A percentile compares a stretch with the other conserved stretches of the same genome.
Evolutionary conservation across 2,329 filamentous ascomycete genomes (phyloP).

Genomic region (Fusarium devonianum): DNA sequence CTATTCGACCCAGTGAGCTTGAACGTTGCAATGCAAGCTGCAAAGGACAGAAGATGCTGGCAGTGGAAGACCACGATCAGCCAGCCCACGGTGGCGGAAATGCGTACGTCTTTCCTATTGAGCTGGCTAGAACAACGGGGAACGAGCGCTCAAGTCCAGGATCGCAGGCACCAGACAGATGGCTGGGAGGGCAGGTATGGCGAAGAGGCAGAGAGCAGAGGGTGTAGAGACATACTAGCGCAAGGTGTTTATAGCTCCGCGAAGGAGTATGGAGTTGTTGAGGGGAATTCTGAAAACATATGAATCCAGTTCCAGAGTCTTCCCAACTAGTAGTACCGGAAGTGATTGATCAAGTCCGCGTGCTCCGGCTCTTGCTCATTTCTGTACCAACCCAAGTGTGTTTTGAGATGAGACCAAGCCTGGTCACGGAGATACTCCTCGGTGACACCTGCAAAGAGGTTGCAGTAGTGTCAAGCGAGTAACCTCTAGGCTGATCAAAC

Average conservation of each 20-base stretch:
- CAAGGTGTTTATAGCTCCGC: slow-evolving; percentile 36
- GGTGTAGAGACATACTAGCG: slow-evolving; percentile 20
- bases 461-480: not conserved
- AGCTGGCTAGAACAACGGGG: slow-evolving; percentile 3
- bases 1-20: slow-evolving; percentile 15
- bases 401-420: slow-evolving; percentile 5
- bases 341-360: not conserved
- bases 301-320: slow-evolving; percentile 18
- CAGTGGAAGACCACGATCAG: slow-evolving; percentile 16
- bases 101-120: slow-evolving; percentile 4
- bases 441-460: not conserved
- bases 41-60: slow-evolving; percentile 32
- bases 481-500: slow-evolving; percentile 6
- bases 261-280: slow-evolving; percentile 32
- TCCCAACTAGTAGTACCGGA: not conserved
- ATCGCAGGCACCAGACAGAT: slow-evolving; percentile 18
- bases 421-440: slow-evolving; percentile 1
- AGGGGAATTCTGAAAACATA: slow-evolving; percentile 25
- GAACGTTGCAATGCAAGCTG: slow-evolving; percentile 36
- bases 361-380: not conserved
- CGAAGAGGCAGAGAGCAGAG: slow-evolving; percentile 5
- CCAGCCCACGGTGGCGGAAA: slow-evolving; percentile 18
- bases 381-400: too few relatives aligned
- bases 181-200: slow-evolving; percentile 8
- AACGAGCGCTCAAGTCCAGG: slow-evolving; percentile 3